Conservation (phyloP, 768 basidiomycete genomes). For the Auricularia cornea region DNA sequence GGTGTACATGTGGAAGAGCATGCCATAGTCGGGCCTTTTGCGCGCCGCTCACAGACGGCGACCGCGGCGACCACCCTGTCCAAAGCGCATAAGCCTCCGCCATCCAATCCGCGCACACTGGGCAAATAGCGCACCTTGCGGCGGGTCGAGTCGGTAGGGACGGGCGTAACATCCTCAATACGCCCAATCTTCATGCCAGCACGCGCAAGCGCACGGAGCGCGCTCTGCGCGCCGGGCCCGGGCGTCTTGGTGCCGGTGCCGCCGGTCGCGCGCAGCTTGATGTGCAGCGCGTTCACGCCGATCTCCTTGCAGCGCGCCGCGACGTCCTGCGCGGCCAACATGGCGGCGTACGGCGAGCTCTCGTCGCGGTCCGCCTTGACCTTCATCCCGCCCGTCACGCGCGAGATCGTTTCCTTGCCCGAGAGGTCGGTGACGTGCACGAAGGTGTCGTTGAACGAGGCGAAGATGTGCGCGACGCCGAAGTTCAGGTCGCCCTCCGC, state of each 20-base stretch:
- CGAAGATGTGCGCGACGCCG: slow-evolving; percentile 97
- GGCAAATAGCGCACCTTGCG: slow-evolving; percentile 62
- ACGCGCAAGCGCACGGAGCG: slow-evolving; percentile 95
- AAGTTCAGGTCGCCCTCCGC: slow-evolving; percentile 95
- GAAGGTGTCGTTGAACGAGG: slow-evolving; percentile 99
- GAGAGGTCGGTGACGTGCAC: slow-evolving; percentile 99
- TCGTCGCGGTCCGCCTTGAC: slow-evolving; percentile 99
- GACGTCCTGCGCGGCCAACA: slow-evolving; percentile 97
- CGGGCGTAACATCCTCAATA: slow-evolving; percentile 97
- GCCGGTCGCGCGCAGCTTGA: slow-evolving; percentile 96
- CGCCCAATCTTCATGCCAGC: slow-evolving; percentile 97
- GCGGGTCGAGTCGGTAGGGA: slow-evolving; percentile 94
- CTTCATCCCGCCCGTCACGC: slow-evolving; percentile 99
- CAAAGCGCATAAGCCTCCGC: neutral
- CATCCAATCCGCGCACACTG: slow-evolving; percentile 4
- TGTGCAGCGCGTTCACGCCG: slow-evolving; percentile 95
- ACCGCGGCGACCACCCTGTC: slow-evolving; percentile 98
- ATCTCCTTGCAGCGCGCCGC: slow-evolving; percentile 96
- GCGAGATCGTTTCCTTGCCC: slow-evolving; percentile 97
- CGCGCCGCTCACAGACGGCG: slow-evolving; percentile 57
- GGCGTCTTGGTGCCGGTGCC: slow-evolving; percentile 99
- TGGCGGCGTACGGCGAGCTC: slow-evolving; percentile 94
- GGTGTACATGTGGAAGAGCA: neutral
- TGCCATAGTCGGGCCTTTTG: slow-evolving; percentile 6
- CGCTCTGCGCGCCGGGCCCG: slow-evolving; percentile 96